A percentile compares a stretch with the other conserved stretches of the same genome.
Conservation (phyloP, 1,284 basidiomycete genomes). For the Ganoderma lucidum region DNA sequence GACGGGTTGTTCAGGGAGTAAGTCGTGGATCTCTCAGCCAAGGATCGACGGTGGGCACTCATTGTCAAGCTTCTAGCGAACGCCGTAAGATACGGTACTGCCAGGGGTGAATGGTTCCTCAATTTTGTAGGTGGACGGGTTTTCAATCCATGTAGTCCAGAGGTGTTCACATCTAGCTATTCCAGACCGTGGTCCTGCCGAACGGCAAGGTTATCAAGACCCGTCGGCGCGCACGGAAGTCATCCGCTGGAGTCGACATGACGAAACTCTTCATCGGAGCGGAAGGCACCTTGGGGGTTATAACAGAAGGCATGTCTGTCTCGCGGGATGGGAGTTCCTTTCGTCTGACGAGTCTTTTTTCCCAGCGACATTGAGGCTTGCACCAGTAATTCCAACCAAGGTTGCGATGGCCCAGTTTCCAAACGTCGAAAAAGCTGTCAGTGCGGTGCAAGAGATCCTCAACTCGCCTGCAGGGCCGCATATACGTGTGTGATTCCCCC, state of each 20-base stretch:
- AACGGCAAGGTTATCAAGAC: slow-evolving; percentile 95
- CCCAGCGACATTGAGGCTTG: slow-evolving; percentile 79
- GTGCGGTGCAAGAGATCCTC: slow-evolving; percentile 79
- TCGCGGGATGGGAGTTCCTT: neutral
- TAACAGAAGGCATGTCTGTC: slow-evolving; percentile 77
- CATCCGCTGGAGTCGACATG: slow-evolving; percentile 89
- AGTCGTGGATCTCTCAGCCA: slow-evolving; percentile 34
- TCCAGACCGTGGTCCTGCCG: slow-evolving; percentile 88
- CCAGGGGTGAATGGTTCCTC: slow-evolving; percentile 60
- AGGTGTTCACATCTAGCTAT: neutral
- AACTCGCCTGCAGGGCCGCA: slow-evolving; percentile 65
- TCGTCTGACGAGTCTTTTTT: neutral
- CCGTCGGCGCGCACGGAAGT: slow-evolving; percentile 85
- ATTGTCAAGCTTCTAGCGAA: slow-evolving; percentile 50
- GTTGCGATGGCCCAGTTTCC: slow-evolving; percentile 78
- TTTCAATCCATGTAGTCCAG: neutral
- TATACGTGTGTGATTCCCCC: neutral
- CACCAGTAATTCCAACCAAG: slow-evolving; percentile 80
- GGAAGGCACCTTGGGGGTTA: slow-evolving; percentile 93
- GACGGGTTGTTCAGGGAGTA: slow-evolving; percentile 83
- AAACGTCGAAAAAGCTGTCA: slow-evolving; percentile 68
- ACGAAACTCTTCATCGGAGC: slow-evolving; percentile 95
- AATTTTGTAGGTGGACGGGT: slow-evolving; percentile 64
- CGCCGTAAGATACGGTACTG: slow-evolving; percentile 73
- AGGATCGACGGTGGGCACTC: neutral